Evolutionary conservation across 495 filamentous ascomycete genomes (phyloP).

Genomic region (Trichoderma erinaceum): DNA sequence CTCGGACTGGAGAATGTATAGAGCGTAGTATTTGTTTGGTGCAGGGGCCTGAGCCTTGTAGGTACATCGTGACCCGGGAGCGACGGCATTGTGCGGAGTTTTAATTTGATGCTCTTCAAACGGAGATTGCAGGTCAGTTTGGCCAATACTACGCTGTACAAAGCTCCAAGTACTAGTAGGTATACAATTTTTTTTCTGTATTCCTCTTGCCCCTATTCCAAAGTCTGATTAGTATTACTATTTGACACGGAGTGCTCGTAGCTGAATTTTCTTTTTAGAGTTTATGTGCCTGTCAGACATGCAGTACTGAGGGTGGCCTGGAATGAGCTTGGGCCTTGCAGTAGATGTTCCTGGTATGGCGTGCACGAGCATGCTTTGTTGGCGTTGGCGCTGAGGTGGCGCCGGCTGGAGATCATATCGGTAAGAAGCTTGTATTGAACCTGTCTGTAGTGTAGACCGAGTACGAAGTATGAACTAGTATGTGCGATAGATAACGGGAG

Average conservation of each 20-base stretch:
- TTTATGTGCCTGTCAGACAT: constrained; percentile 4
- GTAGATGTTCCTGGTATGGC: constrained; percentile 4
- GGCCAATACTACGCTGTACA: no score
- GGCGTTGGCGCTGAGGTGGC: not conserved
- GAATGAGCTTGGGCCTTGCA: not conserved
- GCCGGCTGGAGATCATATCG: not conserved
- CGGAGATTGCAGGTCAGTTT: not conserved
- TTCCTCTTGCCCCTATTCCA: no score
- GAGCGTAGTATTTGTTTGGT: no score
- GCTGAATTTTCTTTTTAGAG: not conserved
- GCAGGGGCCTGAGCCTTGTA: constrained; percentile 1
- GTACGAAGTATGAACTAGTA: no score
- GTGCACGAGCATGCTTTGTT: not conserved
- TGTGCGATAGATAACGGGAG: no score
- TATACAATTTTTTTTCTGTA: no score
- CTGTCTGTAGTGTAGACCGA: no score
- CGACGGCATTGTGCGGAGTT: not conserved
- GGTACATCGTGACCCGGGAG: constrained; percentile 1
- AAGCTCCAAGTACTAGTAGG: no score
- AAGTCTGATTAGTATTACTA: no score
- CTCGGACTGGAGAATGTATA: no score
- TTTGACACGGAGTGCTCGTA: no score
- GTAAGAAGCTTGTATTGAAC: not conserved
- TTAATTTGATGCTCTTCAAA: not conserved
- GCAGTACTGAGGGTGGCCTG: not conserved